Evolutionary conservation across 192 early-diverging fungal genomes (phyloP), one percentile per base, ranked within the genome.

Genomic region (Coemansia sp.): DNA sequence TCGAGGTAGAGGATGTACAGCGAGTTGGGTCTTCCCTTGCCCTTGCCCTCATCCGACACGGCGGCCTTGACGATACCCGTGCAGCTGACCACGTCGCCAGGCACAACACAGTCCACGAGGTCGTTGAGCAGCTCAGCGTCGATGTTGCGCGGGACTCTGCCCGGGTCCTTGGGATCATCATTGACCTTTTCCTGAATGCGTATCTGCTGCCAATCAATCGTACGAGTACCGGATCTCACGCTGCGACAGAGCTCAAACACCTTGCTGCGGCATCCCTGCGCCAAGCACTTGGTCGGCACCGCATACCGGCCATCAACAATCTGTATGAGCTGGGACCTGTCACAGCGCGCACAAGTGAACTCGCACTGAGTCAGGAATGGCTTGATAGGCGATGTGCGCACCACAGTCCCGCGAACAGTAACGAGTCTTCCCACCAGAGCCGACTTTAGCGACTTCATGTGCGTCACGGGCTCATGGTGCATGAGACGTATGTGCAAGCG

Each of bases 121-220:
- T 93, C 89, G 34, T 88, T 83, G 11, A 83, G 83, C 6, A 91
- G 79, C 71, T 94, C 92, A 16, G 88, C 89, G 42, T 94, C 92
- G 14, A 94, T 84, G 34, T 86, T 89, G 57, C 90, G 83, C 23
- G 93, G 93, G 13, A 94, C 85, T 11, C 89, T 70, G 12, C 88
- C 88, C 0, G 89, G 82, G 43, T 92, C 88, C 33, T 80, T 58
- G 28, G 87, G 86, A 52, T 91, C 88, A 55, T 92, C 88, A 20
- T 86, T 84, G 20, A 91, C 73, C 65, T 91, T 91, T 48, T 94
- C 92, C 73, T 94, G 92, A 26, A 94, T 86, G 41, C 90, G 87
- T 36, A 94, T 89, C 59, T 85, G 86, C 64, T 93, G 92, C 87
- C 88, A 92, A 67, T 94, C 92, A 0, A 87, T 82, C 10, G 90